These are phyloP conservation scores for Prunus davidiana DNA, from an alignment of 306 rosid genomes.

Conservation along the genomic window DNA sequence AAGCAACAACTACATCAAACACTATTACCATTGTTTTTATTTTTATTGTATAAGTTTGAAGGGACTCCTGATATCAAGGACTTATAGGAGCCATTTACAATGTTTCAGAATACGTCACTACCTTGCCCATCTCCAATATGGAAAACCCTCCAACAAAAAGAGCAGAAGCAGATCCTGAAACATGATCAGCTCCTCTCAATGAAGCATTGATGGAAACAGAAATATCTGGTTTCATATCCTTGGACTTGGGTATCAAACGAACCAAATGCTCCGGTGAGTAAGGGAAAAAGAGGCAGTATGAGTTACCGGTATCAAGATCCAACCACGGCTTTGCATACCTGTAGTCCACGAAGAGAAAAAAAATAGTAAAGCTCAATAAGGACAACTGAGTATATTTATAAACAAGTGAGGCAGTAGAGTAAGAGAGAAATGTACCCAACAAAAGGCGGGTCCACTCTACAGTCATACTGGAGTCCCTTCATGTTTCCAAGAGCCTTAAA, in stretches of 20 bases:
- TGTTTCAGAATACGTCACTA: conserved; percentile 21
- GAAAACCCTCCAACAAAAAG: conserved; percentile 90
- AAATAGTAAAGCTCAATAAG: conserved; percentile 14
- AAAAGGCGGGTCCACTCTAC: conserved; percentile 83
- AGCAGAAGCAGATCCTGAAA: conserved; percentile 75
- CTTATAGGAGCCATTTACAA: neutral
- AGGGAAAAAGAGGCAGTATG: conserved; percentile 87
- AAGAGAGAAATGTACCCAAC: conserved; percentile 62
- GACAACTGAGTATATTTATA: conserved; percentile 12
- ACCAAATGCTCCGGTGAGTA: conserved; percentile 88
- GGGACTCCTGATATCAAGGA: neutral
- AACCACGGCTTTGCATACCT: conserved; percentile 88
- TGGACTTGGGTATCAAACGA: conserved; percentile 58
- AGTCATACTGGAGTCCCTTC: conserved; percentile 48
- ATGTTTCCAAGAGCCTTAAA: conserved; percentile 41
- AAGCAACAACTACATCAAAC: conserved; percentile 1
- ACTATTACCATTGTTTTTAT: neutral
- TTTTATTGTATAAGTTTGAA: neutral
- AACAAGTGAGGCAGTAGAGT: conserved; percentile 6
- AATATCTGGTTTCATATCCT: conserved; percentile 66
- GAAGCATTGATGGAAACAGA: conserved; percentile 64
- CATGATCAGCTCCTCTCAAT: conserved; percentile 49
- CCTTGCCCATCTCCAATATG: conserved; percentile 68
- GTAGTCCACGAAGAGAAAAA: conserved; percentile 28
- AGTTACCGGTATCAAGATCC: conserved; percentile 63